These are phyloP conservation scores for Cruciata laevipes DNA, from an alignment of 257 asterid genomes.

Conservation along the genomic window DNA sequence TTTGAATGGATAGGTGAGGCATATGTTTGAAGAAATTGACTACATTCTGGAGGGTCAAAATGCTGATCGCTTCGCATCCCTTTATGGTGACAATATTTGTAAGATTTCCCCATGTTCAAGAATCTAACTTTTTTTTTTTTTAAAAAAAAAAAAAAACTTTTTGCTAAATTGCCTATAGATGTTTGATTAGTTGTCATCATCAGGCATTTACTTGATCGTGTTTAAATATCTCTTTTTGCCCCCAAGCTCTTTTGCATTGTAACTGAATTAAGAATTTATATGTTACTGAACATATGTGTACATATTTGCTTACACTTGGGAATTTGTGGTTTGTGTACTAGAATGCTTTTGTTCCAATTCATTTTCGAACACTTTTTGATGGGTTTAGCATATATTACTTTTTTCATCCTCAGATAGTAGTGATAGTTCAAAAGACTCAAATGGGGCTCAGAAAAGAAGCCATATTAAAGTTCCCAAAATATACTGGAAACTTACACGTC, in stretches of 20 bases:
- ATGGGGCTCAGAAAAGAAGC: slow-evolving; percentile 31
- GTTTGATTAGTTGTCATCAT: no score
- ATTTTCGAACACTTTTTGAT: background rate
- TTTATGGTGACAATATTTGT: slow-evolving; percentile 58
- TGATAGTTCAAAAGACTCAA: slow-evolving; percentile 22
- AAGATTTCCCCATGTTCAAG: slow-evolving; percentile 26
- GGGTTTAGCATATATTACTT: background rate
- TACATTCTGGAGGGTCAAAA: slow-evolving; percentile 91
- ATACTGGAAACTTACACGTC: slow-evolving; percentile 85
- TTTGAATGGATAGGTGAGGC: slow-evolving; percentile 74
- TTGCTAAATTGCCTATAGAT: background rate
- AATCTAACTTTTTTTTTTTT: background rate
- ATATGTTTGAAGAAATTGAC: slow-evolving; percentile 97
- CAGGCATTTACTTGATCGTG: background rate
- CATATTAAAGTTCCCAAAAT: slow-evolving; percentile 80
- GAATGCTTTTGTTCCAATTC: background rate
- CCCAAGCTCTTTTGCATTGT: background rate
- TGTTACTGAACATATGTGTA: background rate
- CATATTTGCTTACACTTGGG: background rate
- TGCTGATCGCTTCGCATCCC: slow-evolving; percentile 89
- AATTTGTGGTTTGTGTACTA: background rate
- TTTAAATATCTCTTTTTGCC: background rate
- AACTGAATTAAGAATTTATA: background rate
- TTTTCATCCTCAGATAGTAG: slow-evolving; percentile 36
- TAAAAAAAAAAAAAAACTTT: no score